phyloP scores from a whole-genome alignment of 2,329 filamentous ascomycete species.

The Fusarium sp. region DNA sequence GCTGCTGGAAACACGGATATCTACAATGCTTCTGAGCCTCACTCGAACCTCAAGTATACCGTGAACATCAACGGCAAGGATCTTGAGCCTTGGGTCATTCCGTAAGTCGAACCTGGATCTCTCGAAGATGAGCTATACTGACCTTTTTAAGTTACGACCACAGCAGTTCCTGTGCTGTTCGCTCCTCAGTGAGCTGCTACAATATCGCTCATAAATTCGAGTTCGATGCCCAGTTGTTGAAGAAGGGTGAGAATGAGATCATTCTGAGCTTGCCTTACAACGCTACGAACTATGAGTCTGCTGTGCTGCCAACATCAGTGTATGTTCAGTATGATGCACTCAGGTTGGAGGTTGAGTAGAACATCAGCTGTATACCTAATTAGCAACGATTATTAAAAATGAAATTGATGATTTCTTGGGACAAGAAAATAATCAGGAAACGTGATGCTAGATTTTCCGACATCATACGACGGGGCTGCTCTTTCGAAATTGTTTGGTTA shows the following conservation, averaged over 20 bases:
- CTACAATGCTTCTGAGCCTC: constrained; percentile 63
- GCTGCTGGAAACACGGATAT: constrained; percentile 69
- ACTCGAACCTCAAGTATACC: constrained; percentile 62
- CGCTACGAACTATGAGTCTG: constrained; percentile 67
- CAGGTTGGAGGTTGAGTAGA: constrained; percentile 62
- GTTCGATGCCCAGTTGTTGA: constrained; percentile 61
- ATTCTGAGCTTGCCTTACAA: constrained; percentile 68
- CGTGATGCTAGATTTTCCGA: not conserved
- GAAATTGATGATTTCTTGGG: not conserved
- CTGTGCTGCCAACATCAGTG: constrained; percentile 61
- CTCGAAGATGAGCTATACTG: not conserved
- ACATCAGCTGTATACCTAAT: not conserved
- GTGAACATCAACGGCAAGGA: constrained; percentile 53
- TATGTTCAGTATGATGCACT: constrained; percentile 75
- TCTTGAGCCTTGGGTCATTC: constrained; percentile 65
- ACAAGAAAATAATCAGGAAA: constrained; percentile 14
- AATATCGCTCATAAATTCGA: constrained; percentile 68
- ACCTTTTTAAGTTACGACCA: constrained; percentile 30
- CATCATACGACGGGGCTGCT: constrained; percentile 16
- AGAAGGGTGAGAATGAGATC: constrained; percentile 64
- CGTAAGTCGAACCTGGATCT: constrained; percentile 47
- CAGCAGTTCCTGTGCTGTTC: constrained; percentile 65
- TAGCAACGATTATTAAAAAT: not conserved
- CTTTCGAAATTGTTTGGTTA: not conserved
- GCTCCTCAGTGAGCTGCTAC: constrained; percentile 70